Percentiles rank a stretch among this genome's conserved stretches.
phyloP scores from a whole-genome alignment of 225 moss, liverwort and hornwort species.

The Polytrichum formosum region DNA sequence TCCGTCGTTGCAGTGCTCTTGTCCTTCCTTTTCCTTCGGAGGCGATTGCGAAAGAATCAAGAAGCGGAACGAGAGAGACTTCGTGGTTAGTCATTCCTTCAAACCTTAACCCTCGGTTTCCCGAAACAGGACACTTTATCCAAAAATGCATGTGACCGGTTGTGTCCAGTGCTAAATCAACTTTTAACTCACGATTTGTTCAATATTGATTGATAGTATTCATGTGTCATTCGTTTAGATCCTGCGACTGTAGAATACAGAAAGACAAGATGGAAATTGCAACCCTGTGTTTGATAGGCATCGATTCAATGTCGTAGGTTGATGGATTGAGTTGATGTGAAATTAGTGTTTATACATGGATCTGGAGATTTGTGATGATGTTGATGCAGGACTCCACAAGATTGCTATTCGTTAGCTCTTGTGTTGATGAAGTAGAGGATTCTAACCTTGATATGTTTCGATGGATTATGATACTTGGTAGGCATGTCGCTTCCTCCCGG shows the following conservation, averaged over 20 bases:
- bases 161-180: background rate
- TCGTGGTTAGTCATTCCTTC: no score
- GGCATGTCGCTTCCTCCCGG: constrained; percentile 24
- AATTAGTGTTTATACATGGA: no score
- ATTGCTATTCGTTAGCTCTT: background rate
- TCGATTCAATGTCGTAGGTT: no score
- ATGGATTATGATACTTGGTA: background rate
- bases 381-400: background rate
- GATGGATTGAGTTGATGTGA: no score
- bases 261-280: no score
- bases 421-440: background rate
- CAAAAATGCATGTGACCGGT: background rate
- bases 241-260: no score
- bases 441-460: background rate
- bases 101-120: background rate
- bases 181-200: background rate
- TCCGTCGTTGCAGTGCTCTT: constrained; percentile 16
- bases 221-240: no score
- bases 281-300: no score
- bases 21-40: constrained; percentile 16
- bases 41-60: constrained; percentile 10
- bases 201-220: no score
- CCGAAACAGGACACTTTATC: background rate
- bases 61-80: no score
- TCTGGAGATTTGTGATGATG: no score